Evolutionary conservation across 2,329 filamentous ascomycete species (phyloP).

Genomic region (Claviceps cyperi): DNA sequence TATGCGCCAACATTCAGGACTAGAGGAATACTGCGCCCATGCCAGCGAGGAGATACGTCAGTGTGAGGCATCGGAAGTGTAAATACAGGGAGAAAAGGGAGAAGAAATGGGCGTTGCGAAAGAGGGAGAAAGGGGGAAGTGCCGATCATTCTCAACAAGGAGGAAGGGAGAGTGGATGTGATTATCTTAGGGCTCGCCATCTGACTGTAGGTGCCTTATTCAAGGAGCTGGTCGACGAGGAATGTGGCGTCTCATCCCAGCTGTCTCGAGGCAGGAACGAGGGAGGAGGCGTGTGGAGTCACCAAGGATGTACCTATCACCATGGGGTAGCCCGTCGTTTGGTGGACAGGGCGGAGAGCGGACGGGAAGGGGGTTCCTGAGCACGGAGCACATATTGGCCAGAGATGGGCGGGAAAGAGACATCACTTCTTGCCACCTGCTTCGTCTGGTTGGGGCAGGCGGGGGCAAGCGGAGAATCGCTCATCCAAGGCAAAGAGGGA

Average conservation of each 20-base stretch:
- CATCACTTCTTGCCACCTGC: background rate
- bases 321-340: background rate
- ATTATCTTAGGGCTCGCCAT: conserved; percentile 2
- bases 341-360: background rate
- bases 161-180: background rate
- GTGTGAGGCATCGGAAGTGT: background rate
- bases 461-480: background rate
- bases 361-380: background rate
- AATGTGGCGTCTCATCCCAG: conserved; percentile 18
- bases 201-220: background rate
- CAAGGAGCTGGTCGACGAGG: conserved; percentile 12
- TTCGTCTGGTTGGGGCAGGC: background rate
- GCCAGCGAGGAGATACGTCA: background rate
- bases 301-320: background rate
- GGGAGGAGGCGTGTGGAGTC: conserved; percentile 1
- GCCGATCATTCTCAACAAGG: background rate
- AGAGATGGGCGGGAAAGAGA: background rate
- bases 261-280: conserved; percentile 23
- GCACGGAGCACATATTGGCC: background rate
- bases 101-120: background rate
- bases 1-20: conserved; percentile 54
- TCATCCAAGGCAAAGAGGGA: background rate
- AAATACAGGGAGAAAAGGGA: background rate
- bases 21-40: conserved; percentile 53
- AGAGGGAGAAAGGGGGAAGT: background rate